These are phyloP conservation scores for Quercus agrifolia DNA, from an alignment of 306 rosid genomes.

Conservation along the genomic window DNA sequence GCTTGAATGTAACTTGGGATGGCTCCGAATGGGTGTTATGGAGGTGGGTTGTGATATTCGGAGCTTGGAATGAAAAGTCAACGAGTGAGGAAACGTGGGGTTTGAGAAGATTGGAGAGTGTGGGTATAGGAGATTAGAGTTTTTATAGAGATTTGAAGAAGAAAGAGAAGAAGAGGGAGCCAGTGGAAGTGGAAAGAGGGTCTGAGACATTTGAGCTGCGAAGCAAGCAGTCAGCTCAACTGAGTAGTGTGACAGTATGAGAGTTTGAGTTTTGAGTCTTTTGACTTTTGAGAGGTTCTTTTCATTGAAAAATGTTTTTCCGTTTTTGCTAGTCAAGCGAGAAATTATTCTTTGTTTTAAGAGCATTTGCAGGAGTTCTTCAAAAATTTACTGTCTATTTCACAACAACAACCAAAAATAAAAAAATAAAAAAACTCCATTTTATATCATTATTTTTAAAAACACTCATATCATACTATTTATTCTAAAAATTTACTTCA, in stretches of 20 bases:
- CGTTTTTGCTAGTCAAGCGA: too few species aligned
- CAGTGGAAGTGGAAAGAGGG: background rate
- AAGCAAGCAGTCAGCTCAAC: background rate
- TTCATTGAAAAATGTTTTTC: too few species aligned
- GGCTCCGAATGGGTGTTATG: conserved; percentile 14
- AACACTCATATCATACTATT: too few species aligned
- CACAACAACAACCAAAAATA: too few species aligned
- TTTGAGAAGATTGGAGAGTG: conserved; percentile 7
- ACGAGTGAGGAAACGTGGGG: background rate
- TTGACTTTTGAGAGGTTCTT: too few species aligned
- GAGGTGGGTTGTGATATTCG: conserved; percentile 10
- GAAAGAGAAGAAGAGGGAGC: background rate
- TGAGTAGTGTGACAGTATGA: too few species aligned
- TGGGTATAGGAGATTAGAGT: background rate
- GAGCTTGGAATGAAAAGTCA: background rate
- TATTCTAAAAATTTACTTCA: too few species aligned
- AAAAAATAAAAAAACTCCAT: too few species aligned
- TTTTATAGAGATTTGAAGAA: background rate
- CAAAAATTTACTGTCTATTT: too few species aligned
- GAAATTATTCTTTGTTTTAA: too few species aligned
- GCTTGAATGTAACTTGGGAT: conserved; percentile 17
- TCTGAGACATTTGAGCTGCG: conserved; percentile 17
- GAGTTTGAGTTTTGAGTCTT: background rate
- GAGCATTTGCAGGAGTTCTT: too few species aligned
- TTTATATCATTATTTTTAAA: too few species aligned